phyloP scores from a whole-genome alignment of 257 asterid genomes.

The Plectranthus barbatus region DNA sequence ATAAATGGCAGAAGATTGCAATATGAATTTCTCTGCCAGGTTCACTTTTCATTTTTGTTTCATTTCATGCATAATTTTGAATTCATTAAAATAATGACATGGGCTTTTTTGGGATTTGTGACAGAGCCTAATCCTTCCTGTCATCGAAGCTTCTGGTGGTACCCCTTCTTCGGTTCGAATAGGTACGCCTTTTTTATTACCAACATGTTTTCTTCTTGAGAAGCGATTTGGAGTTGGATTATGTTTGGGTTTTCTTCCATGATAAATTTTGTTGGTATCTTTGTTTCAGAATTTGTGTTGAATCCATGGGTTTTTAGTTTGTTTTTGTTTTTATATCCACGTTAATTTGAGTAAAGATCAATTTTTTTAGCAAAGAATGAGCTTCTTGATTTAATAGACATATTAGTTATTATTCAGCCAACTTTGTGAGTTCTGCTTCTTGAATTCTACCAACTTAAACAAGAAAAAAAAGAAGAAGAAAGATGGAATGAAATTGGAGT shows the following conservation, averaged over 20 bases:
- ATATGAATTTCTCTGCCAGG: constrained; percentile 23
- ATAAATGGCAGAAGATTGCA: constrained; percentile 11
- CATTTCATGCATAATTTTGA: not conserved
- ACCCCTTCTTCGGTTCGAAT: constrained; percentile 35
- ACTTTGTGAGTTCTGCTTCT: no score
- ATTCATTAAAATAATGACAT: not conserved
- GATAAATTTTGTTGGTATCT: not conserved
- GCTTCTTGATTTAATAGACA: not conserved
- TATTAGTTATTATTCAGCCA: no score
- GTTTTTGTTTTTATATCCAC: not conserved
- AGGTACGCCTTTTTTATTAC: constrained; percentile 15
- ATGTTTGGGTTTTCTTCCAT: not conserved
- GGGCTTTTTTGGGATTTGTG: constrained; percentile 20
- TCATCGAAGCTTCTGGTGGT: constrained; percentile 45
- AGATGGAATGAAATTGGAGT: not conserved
- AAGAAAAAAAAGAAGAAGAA: not conserved
- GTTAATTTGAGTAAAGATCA: not conserved
- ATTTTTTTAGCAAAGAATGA: not conserved
- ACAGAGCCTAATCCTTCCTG: constrained; percentile 17
- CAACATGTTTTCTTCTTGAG: not conserved
- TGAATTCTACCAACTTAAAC: not conserved
- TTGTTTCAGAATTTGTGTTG: not conserved
- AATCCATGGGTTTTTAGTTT: not conserved
- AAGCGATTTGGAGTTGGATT: no score
- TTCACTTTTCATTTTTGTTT: not conserved